These are phyloP conservation scores for Tricholoma sp. DNA, from an alignment of 768 basidiomycete genomes.

Conservation along the genomic window DNA sequence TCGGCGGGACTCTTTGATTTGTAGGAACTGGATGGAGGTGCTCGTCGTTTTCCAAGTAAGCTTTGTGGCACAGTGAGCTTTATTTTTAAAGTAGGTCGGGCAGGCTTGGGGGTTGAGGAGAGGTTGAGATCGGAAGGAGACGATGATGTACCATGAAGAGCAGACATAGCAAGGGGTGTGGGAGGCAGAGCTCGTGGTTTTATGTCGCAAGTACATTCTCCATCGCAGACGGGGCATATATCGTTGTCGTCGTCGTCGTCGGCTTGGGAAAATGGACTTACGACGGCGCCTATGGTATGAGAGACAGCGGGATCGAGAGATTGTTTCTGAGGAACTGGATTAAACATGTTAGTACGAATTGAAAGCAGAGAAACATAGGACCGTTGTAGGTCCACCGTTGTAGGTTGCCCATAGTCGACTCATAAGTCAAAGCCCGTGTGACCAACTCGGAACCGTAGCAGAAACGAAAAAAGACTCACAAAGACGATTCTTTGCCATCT, in stretches of 20 bases:
- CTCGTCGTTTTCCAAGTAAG: slow-evolving; percentile 41
- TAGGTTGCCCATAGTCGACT: no score
- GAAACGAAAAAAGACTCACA: slow-evolving; percentile 21
- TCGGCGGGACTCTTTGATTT: slow-evolving; percentile 25
- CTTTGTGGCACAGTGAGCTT: slow-evolving; percentile 62
- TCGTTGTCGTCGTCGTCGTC: slow-evolving; percentile 80
- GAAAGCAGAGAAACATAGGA: neutral
- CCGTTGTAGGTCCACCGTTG: no score
- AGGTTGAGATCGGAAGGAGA: slow-evolving; percentile 28
- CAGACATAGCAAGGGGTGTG: slow-evolving; percentile 31
- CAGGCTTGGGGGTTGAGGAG: slow-evolving; percentile 21
- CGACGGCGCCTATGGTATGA: slow-evolving; percentile 54
- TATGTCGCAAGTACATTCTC: slow-evolving; percentile 77
- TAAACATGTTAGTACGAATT: slow-evolving; percentile 9
- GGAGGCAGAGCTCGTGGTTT: slow-evolving; percentile 27
- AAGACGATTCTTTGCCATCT: slow-evolving; percentile 41
- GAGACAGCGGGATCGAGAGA: slow-evolving; percentile 61
- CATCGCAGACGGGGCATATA: slow-evolving; percentile 89
- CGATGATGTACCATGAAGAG: slow-evolving; percentile 32
- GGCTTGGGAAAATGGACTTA: slow-evolving; percentile 24
- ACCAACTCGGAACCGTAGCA: neutral
- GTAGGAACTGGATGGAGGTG: slow-evolving; percentile 16
- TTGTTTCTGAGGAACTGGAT: slow-evolving; percentile 36
- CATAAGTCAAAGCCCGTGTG: neutral
- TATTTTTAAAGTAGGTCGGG: slow-evolving; percentile 56